These are phyloP conservation scores for Medicago ruthenica DNA, from an alignment of 306 rosid genomes.

Conservation along the genomic window DNA sequence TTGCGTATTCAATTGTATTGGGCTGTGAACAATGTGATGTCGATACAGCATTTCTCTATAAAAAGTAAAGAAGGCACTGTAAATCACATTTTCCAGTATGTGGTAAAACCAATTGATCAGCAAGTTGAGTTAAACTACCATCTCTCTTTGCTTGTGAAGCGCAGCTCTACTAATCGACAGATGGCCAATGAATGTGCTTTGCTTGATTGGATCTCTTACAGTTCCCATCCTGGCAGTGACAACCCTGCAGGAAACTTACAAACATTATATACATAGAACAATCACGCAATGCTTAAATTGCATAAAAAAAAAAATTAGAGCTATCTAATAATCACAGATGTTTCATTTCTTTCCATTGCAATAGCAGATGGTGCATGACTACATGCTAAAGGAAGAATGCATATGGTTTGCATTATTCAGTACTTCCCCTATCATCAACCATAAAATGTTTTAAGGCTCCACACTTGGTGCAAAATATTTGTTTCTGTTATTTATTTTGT, in stretches of 20 bases:
- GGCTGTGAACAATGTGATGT: slow-evolving; percentile 70
- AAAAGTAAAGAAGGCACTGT: slow-evolving; percentile 19
- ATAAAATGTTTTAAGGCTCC: background rate
- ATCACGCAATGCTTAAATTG: slow-evolving; percentile 9
- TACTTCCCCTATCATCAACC: background rate
- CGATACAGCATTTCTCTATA: slow-evolving; percentile 63
- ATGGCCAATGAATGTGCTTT: slow-evolving; percentile 51
- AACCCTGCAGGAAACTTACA: slow-evolving; percentile 39
- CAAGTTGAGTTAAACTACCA: slow-evolving; percentile 44
- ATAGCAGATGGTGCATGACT: background rate
- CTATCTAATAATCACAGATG: background rate
- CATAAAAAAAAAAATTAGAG: slow-evolving; percentile 6
- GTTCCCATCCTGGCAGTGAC: slow-evolving; percentile 47
- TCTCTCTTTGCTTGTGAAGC: slow-evolving; percentile 41
- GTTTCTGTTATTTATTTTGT: background rate
- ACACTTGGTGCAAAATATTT: background rate
- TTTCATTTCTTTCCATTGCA: background rate
- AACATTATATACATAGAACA: slow-evolving; percentile 6
- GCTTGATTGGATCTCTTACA: slow-evolving; percentile 32
- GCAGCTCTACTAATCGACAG: slow-evolving; percentile 33
- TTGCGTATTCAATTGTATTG: slow-evolving; percentile 55
- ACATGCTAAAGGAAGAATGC: background rate
- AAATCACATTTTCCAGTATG: slow-evolving; percentile 17
- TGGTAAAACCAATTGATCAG: background rate
- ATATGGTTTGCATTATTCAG: slow-evolving; percentile 6